Conservation (phyloP, 768 basidiomycete genomes). For the Rhizopogon roseolus region DNA sequence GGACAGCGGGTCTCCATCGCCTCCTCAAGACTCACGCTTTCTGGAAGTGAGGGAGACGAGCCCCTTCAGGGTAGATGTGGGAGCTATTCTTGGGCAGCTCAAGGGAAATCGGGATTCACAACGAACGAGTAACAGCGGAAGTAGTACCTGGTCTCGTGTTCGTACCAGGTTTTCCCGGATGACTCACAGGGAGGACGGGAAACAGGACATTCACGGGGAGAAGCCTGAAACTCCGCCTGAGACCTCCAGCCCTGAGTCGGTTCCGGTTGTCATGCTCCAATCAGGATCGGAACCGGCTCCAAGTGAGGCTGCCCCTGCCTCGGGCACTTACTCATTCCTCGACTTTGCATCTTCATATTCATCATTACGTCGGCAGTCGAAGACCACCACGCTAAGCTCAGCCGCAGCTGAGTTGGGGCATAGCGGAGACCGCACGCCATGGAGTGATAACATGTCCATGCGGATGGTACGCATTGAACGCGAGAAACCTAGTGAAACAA, state of each 20-base stretch:
- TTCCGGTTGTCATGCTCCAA: constrained; percentile 26
- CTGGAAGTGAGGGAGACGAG: constrained; percentile 37
- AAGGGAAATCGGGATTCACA: constrained; percentile 14
- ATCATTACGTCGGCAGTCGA: constrained; percentile 21
- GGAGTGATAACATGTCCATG: constrained; percentile 16
- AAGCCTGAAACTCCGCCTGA: constrained; percentile 10
- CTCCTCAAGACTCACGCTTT: constrained; percentile 15
- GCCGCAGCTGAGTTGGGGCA: constrained; percentile 23
- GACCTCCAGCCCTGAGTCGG: constrained; percentile 23
- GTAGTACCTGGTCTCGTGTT: constrained; percentile 27
- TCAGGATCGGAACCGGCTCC: constrained; percentile 11
- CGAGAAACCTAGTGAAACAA: constrained; percentile 8
- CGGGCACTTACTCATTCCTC: constrained; percentile 29
- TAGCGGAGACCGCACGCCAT: background rate
- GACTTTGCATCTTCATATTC: constrained; percentile 23
- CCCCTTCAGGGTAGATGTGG: constrained; percentile 43
- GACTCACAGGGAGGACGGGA: constrained; percentile 26
- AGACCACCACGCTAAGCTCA: constrained; percentile 22
- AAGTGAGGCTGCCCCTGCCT: constrained; percentile 18
- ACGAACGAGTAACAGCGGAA: constrained; percentile 17
- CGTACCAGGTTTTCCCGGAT: constrained; percentile 23
- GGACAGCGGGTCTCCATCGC: constrained; percentile 1
- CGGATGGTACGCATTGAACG: constrained; percentile 14
- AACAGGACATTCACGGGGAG: constrained; percentile 11
- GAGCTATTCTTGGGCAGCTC: constrained; percentile 18